Base-by-base conservation (phyloP, 768 basidiomycete species). In the Boletellus emodensis region DNA sequence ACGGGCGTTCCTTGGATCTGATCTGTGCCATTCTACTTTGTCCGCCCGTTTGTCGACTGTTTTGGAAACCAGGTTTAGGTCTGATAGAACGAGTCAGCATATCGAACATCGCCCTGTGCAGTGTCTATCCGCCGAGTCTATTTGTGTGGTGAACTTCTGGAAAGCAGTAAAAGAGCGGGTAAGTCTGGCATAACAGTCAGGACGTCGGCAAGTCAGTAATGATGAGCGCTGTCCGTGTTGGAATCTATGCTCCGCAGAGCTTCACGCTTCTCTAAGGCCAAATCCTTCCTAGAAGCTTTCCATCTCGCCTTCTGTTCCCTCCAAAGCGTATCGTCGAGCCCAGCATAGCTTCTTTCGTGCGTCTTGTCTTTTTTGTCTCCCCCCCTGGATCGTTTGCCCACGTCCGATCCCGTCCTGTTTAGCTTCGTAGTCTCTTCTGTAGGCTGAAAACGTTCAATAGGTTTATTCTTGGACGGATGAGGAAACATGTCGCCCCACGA, bases 401-500 rank as follows among this genome's bases (percentile, higher is more conserved):
- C 80, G 55, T 86, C 82, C 49, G 84, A 64, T 20, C 80, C 78
- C 15, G 61, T 61, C 13, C 53, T 63, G 48, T 63, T 68, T 43
- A 62, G 53, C 38, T 66, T 64, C 6, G 65, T 68, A 6, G 57
- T 52, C 53, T 60, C 66, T 49, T 60, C 63, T 1, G 40, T 20
- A 39, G 72, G 70, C 58, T 78, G 74, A 60, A 74, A 71, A 3
- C 86, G 82, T 54, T 84, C 80, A 49, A 88, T 81, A 0, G 87
- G 83, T 6, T 74, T 62, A 62, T 88, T 90, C 69, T 93, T 94
- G 5, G 93, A 82, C 15, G 75, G 69, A 62, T 97, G 94, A 18
- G 96, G 96, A 70, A 98, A 97, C 20, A 91, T 75, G 65, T 98
- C 96, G 17, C 96, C 96, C 94, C 95, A 98, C 10, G 69, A 71